Evolutionary conservation across 2,329 filamentous ascomycete species (phyloP), one percentile per base, ranked within the genome.

Genomic region (Dichotomopilus funicola): DNA sequence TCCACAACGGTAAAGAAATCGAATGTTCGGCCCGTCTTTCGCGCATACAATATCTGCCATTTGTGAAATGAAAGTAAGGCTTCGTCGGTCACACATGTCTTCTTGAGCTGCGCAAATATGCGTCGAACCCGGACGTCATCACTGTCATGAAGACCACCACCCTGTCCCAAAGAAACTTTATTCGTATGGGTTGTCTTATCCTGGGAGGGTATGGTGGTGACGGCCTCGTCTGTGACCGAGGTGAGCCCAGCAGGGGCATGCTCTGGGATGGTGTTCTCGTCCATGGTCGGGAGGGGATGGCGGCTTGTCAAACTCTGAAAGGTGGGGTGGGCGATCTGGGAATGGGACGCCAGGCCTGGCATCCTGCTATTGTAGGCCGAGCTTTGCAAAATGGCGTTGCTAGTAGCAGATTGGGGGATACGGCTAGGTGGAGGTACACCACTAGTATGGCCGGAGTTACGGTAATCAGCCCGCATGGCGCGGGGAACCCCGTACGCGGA

Each of bases 31-130:
- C 68, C 65, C 45, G 64, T 59, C 3, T 64, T 69, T 6, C 74
- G 71, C 34, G 79, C 78, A 62, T 78, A 82, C 3, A 58, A 59
- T 56, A 76, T 70, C 64, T 80, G 78, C 74, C 78, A 83, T 4
- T 66, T 61, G 35, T 69, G 69, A 2, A 83, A 66, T 36, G 79
- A 77, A 5, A 67, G 62, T n/a, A 68, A 72, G 1, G 81, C 79
- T 49, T 78, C 76, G 2, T 62, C 62, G 0, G 76, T 81, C 7
- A 65, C 63, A 57, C 80, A 83, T 11, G 75, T 65, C 0, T 68
- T 63, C 42, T 77, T 73, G 0, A 83, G 72, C 36, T 76, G 69
- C 1, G 62, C 48, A 51, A 83, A 79, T 0, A 79, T 71, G 35
- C 75, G 74, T 8, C 67, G 68, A 46, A 65, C 69, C 34, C 73